phyloP scores from a whole-genome alignment of 2,329 filamentous ascomycete species.

The Fusarium sp. region DNA sequence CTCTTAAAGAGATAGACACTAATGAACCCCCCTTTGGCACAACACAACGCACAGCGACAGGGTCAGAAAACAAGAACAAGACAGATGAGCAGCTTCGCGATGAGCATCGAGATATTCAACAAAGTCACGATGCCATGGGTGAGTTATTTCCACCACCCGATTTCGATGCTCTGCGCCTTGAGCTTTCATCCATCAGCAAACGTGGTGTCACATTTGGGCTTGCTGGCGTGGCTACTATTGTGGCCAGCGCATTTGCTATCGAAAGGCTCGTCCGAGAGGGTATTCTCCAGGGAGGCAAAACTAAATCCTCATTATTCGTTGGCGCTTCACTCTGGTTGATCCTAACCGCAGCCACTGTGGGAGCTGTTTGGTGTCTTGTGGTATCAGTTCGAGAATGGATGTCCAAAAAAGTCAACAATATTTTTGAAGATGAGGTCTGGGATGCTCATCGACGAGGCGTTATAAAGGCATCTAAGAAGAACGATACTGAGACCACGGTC shows the following conservation, averaged over 20 bases:
- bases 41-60: conserved; percentile 51
- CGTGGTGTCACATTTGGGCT: conserved; percentile 50
- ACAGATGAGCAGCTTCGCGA: conserved; percentile 50
- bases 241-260: conserved; percentile 41
- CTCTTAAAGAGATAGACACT: conserved; percentile 55
- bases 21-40: conserved; percentile 49
- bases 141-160: conserved; percentile 60
- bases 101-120: conserved; percentile 50
- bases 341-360: conserved; percentile 41
- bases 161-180: conserved; percentile 53
- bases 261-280: conserved; percentile 33
- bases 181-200: conserved; percentile 46
- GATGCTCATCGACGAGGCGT: conserved; percentile 67
- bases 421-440: conserved; percentile 78
- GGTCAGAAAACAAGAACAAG: conserved; percentile 51
- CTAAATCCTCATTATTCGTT: conserved; percentile 30
- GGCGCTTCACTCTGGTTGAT: conserved; percentile 39
- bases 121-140: conserved; percentile 53
- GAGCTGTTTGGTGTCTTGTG: conserved; percentile 49
- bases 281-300: conserved; percentile 6
- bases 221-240: conserved; percentile 48
- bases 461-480: conserved; percentile 51
- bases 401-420: conserved; percentile 66
- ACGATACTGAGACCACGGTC: conserved; percentile 70
- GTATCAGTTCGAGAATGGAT: conserved; percentile 67